These are phyloP conservation scores for Rhododendron simsii DNA, from an alignment of 148 eudicot species.

Conservation along the genomic window DNA sequence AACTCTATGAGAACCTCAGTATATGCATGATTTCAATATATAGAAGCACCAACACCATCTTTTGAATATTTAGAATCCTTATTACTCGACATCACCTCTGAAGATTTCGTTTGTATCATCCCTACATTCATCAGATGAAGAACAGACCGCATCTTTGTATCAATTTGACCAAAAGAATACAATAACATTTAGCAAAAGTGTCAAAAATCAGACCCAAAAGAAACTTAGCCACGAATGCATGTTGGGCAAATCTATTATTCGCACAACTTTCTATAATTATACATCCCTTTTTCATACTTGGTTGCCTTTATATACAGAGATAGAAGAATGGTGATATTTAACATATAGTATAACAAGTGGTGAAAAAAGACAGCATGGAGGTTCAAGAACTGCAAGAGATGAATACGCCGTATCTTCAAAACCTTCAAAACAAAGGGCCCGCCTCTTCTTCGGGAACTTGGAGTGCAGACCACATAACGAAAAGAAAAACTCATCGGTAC, in stretches of 20 bases:
- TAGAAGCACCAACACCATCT: not conserved
- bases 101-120: not conserved
- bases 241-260: not conserved
- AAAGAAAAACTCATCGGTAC: not conserved
- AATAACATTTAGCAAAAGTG: not conserved
- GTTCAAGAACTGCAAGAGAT: conserved; percentile 6
- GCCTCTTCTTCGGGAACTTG: conserved; percentile 1
- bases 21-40: not conserved
- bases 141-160: not conserved
- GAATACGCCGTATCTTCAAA: not conserved
- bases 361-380: not conserved
- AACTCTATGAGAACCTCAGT: not conserved
- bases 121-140: not conserved
- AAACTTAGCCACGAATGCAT: not conserved
- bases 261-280: not conserved
- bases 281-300: conserved; percentile 4
- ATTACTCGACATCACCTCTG: not conserved
- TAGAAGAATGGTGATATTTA: conserved; percentile 7
- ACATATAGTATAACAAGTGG: not conserved
- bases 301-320: conserved; percentile 15
- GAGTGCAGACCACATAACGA: conserved; percentile 4
- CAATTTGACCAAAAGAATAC: not conserved
- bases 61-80: not conserved
- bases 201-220: not conserved
- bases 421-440: conserved; percentile 6